Evolutionary conservation across 1,139 yeast species (phyloP), one percentile per base, ranked within the genome.

Genomic region (Wickerhamomyces sp.): DNA sequence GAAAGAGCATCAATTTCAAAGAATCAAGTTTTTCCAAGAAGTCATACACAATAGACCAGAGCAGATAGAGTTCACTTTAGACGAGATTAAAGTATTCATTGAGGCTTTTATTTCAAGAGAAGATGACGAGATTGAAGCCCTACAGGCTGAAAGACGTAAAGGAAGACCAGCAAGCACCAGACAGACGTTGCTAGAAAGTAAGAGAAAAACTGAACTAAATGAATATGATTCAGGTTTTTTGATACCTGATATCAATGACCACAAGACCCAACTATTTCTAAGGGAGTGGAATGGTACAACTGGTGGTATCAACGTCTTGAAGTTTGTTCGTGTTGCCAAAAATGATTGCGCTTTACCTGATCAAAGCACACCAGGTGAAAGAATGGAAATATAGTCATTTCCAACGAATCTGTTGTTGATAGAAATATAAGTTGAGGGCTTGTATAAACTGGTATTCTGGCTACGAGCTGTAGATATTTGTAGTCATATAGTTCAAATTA

Each of bases 141-240:
- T 86, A 48, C 76, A 75, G 53, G 66, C 63, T 7, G 78, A 74
- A 45, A 78, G 95, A 70, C 76, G 96, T 60, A 81, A 90, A 14
- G 95, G 95, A n/a, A 76, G 98, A 66, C 96, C 98, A 9, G 76
- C 88, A 23, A 67, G 85, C 10, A 76, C 75, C 50, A 79, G 81
- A 60, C 96, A 88, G 59, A 81, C 79, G 53, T 58, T 76, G 34
- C 65, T 90, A 49, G 85, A 86, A 56, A 78, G 76, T 52, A 78
- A 78, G 57, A 72, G 73, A 40, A 80, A 82, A 45, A 69, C 73
- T 41, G 96, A 90, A 52, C 47, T 60, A 42, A 76, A 76, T 35
- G 78, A 84, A 45, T 89, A 76, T 60, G 69, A 67, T 14, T 74
- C 88, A 1, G 98, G 98, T 0, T 82, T 82, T 66, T 63, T 70